A percentile compares a stretch with the other conserved stretches of the same genome.
These are phyloP conservation scores for Gelatoporia subvermispora DNA, from an alignment of 768 basidiomycete genomes.

Conservation along the genomic window DNA sequence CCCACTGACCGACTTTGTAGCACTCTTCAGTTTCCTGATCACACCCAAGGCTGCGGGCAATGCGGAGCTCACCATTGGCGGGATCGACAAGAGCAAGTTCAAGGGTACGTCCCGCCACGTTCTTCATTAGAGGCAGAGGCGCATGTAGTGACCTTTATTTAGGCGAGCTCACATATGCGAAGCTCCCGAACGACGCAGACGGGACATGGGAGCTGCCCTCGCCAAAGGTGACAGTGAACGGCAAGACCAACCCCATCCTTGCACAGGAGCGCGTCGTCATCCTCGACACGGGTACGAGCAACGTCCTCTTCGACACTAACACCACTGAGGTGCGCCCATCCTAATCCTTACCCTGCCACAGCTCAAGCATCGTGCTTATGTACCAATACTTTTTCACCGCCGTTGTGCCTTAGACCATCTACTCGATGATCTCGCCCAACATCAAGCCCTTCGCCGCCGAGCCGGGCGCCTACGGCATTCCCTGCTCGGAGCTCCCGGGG, in stretches of 20 bases:
- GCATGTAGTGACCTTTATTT: slow-evolving; percentile 19
- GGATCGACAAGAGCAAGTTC: slow-evolving; percentile 26
- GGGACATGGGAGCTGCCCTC: slow-evolving; percentile 43
- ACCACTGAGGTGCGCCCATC: slow-evolving; percentile 38
- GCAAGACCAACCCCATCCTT: slow-evolving; percentile 41
- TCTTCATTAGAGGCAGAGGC: slow-evolving; percentile 47
- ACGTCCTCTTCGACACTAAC: slow-evolving; percentile 44
- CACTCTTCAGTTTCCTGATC: slow-evolving; percentile 47
- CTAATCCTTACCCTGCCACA: slow-evolving; percentile 1
- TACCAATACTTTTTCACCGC: too few species aligned
- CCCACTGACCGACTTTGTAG: slow-evolving; percentile 18
- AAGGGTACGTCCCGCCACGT: slow-evolving; percentile 54
- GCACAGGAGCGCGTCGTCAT: slow-evolving; percentile 40
- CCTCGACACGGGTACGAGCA: slow-evolving; percentile 56
- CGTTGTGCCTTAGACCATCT: slow-evolving; percentile 37
- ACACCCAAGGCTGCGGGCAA: slow-evolving; percentile 31
- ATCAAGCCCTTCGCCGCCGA: slow-evolving; percentile 48
- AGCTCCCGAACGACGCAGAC: slow-evolving; percentile 30
- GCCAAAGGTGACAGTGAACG: slow-evolving; percentile 45
- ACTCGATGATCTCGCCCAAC: slow-evolving; percentile 52
- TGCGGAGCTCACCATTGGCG: slow-evolving; percentile 40
- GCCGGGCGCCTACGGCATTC: slow-evolving; percentile 48
- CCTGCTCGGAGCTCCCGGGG: slow-evolving; percentile 40
- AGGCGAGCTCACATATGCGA: not conserved
- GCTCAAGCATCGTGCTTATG: too few species aligned